phyloP scores from a whole-genome alignment of 306 rosid genomes.

The Herpetospermum pedunculosum region DNA sequence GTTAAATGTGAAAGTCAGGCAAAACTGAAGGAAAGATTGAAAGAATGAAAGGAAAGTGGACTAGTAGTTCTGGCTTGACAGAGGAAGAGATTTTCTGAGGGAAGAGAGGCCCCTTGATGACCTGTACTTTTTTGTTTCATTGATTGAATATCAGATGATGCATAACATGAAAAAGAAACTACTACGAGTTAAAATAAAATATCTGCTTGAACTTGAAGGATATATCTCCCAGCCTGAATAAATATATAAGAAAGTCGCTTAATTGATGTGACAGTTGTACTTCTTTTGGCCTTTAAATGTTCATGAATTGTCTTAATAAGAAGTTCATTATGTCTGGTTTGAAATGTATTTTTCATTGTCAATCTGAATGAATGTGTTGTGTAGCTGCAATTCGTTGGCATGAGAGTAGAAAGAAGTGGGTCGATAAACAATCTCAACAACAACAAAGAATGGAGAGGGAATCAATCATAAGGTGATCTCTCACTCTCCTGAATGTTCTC shows the following conservation, averaged over 20 bases:
- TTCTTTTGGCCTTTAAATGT: not conserved
- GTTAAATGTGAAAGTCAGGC: not conserved
- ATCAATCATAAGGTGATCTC: slow-evolving; percentile 60
- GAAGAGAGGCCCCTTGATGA: not conserved
- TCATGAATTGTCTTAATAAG: not conserved
- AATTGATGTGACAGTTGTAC: not conserved
- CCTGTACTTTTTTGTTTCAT: not conserved
- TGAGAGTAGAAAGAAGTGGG: slow-evolving; percentile 77
- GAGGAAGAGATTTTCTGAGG: not conserved
- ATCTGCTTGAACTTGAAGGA: not conserved
- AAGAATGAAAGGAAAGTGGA: not conserved
- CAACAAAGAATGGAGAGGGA: slow-evolving; percentile 53
- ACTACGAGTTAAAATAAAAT: not conserved
- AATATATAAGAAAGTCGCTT: not conserved
- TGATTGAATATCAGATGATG: not conserved
- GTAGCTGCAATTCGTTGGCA: slow-evolving; percentile 81
- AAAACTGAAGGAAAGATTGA: not conserved
- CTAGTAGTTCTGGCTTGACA: not conserved
- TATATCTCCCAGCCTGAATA: not conserved
- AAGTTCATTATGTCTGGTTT: not conserved
- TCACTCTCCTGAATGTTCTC: not conserved
- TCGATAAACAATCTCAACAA: slow-evolving; percentile 49
- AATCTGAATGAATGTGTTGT: not conserved
- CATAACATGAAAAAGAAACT: not conserved
- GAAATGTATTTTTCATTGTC: not conserved